Percentiles rank a stretch among this genome's conserved stretches.
phyloP scores from a whole-genome alignment of 2,329 filamentous ascomycete genomes.

The Fusarium aywerte region DNA sequence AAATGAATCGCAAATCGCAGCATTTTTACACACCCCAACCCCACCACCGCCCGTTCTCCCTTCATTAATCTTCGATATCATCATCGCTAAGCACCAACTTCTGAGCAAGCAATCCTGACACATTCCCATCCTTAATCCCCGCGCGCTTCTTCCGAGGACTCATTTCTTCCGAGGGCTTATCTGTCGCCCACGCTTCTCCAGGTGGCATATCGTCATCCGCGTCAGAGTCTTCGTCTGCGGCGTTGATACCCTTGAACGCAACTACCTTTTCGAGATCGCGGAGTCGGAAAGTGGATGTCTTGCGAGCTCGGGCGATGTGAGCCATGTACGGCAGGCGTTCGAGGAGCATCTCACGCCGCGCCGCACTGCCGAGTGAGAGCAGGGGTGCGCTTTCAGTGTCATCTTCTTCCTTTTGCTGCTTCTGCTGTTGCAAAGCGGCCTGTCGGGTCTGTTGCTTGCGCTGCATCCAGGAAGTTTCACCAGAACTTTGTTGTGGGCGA shows the following conservation, averaged over 20 bases:
- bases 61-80: constrained; percentile 78
- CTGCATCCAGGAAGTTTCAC: constrained; percentile 51
- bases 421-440: constrained; percentile 22
- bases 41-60: background rate
- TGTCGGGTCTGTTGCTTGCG: constrained; percentile 46
- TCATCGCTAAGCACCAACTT: constrained; percentile 82
- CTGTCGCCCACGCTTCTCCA: constrained; percentile 69
- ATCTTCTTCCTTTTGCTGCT: constrained; percentile 35
- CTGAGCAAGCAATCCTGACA: constrained; percentile 63
- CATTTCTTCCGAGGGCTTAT: constrained; percentile 66
- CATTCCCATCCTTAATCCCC: constrained; percentile 52
- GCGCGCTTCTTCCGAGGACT: constrained; percentile 61
- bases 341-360: constrained; percentile 79
- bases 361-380: constrained; percentile 71
- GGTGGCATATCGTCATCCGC: constrained; percentile 57
- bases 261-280: constrained; percentile 75
- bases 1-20: constrained; percentile 27
- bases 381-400: constrained; percentile 52
- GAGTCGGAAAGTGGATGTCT: constrained; percentile 54
- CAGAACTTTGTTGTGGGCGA: constrained; percentile 51
- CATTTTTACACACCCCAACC: constrained; percentile 1
- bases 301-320: constrained; percentile 65
- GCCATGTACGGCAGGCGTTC: constrained; percentile 89
- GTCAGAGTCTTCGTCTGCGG: constrained; percentile 59
- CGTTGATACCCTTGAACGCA: constrained; percentile 69